Evolutionary conservation across 2,329 filamentous ascomycete genomes (phyloP).

Genomic region (Beauveria medogensis): DNA sequence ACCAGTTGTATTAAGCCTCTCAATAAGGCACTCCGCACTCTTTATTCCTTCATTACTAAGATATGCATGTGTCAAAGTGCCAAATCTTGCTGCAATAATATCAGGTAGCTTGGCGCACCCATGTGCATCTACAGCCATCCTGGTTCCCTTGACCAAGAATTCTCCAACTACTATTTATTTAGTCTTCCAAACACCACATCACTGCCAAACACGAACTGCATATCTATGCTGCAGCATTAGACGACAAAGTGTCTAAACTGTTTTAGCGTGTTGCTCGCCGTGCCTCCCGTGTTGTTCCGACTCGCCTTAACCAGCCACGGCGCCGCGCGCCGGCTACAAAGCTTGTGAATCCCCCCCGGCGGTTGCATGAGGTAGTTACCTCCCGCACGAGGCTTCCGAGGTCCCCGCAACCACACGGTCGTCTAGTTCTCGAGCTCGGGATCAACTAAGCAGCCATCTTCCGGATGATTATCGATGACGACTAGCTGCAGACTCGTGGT

Average conservation of each 20-base stretch:
- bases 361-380: conserved; percentile 4
- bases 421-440: not conserved
- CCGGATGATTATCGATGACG: conserved; percentile 4
- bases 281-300: conserved; percentile 3
- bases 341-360: not conserved
- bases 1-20: not conserved
- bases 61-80: not conserved
- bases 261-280: not conserved
- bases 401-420: not conserved
- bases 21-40: not conserved
- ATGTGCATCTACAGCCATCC: not conserved
- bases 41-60: not conserved
- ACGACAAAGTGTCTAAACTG: not conserved
- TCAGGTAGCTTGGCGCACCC: not conserved
- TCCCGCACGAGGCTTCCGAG: not conserved
- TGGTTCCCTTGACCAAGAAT: not conserved
- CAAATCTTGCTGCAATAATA: not conserved
- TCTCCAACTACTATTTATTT: no score
- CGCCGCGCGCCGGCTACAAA: not conserved
- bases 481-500: not conserved
- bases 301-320: not conserved
- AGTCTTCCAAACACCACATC: no score
- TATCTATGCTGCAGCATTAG: not conserved
- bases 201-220: not conserved
- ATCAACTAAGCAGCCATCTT: not conserved